These are phyloP conservation scores for Debaryomyces psychrophilus DNA, from an alignment of 1,139 yeast species.

Conservation along the genomic window DNA sequence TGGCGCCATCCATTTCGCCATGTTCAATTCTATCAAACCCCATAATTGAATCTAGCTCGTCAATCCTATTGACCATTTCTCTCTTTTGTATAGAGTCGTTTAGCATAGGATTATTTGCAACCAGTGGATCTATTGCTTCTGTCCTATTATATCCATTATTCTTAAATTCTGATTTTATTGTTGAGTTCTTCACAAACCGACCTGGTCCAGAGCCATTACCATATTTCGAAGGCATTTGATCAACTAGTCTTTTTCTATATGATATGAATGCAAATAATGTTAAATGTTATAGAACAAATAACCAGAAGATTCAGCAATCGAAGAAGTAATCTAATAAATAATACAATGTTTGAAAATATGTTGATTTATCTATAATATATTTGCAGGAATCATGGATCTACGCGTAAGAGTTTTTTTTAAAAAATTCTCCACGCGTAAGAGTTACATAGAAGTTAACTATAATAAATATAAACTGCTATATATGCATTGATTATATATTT, in stretches of 20 bases:
- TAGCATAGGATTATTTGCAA: conserved; percentile 38
- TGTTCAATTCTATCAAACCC: conserved; percentile 80
- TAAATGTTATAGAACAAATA: neutral
- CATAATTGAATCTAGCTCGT: conserved; percentile 72
- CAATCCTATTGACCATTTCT: conserved; percentile 57
- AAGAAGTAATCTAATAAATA: neutral
- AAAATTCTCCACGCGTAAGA: neutral
- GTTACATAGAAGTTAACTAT: neutral
- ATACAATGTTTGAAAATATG: neutral
- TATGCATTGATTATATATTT: neutral
- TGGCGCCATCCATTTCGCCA: conserved; percentile 52
- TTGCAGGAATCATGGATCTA: conserved; percentile 1
- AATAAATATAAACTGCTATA: neutral
- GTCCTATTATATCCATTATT: conserved; percentile 4
- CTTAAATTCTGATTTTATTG: conserved; percentile 22
- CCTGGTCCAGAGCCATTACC: conserved; percentile 57
- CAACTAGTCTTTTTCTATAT: neutral
- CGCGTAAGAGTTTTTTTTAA: conserved; percentile 4
- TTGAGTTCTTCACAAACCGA: conserved; percentile 52
- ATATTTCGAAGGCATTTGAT: conserved; percentile 7
- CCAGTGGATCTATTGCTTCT: conserved; percentile 1
- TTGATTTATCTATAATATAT: neutral
- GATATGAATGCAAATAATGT: neutral
- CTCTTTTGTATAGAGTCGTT: conserved; percentile 41
- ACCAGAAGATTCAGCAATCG: neutral